Evolutionary conservation across 768 basidiomycete genomes (phyloP), one percentile per base, ranked within the genome.

Genomic region (Hygrophorus pudorinus): DNA sequence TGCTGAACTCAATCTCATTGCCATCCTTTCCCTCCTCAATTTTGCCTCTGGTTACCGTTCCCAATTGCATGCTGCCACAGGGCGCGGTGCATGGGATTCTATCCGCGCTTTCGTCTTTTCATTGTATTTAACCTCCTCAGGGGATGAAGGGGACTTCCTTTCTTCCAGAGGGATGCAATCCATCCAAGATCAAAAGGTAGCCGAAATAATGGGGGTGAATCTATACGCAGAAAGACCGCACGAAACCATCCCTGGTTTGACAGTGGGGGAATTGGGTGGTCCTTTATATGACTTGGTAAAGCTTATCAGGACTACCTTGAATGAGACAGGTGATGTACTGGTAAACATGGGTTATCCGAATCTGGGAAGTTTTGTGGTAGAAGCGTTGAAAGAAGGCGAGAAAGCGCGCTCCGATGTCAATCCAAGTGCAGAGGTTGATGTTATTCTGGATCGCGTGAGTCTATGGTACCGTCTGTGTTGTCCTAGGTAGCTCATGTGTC

Each of bases 61-160:
- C 4, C 76, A 81, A 4, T 70, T 93, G 31, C 87, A 86, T 59
- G 61, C 63, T 11, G 75, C 77, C 45, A 82, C 82, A 2, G 78
- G 80, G 11, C 78, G 86, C 33, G 88, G 89, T 16, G 86, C 87
- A 49, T 90, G 81, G 74, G 85, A 92, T 59, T 78, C 76, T 44
- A 85, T 91, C 54, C 74, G 83, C 41, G 81, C 78, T 2, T 72
- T 93, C 41, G 68, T 76, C 24, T 78, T 90, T 53, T 73, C 78
- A 11, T 62, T 88, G 50, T 88, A 81, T 61, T 68, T 92, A 49
- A 70, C 76, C 20, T 81, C 82, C 3, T 63, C 73, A 5, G 75
- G 75, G 14, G 70, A 74, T 17, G 71, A 66, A 40, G 72, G 70
- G 17, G 76, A 84, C 56, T 56, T 79, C 11, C 68, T 91, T 16